Evolutionary conservation across 2,329 filamentous ascomycete genomes (phyloP).

Genomic region (Fusarium torreyae): DNA sequence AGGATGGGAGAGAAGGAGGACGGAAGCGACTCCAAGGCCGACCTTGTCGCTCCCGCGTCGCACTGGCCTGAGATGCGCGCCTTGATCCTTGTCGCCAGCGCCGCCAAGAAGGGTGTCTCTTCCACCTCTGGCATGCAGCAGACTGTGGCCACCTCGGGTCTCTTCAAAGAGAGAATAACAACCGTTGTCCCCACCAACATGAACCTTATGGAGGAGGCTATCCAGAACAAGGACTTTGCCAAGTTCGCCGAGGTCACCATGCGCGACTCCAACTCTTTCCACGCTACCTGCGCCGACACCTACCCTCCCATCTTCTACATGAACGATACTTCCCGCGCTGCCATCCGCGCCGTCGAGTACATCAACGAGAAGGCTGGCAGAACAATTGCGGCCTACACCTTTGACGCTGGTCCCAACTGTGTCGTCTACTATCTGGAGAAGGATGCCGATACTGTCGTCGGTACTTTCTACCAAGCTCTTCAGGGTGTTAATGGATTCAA

Average conservation of each 20-base stretch:
- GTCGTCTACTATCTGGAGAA: constrained; percentile 95
- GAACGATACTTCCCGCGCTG: constrained; percentile 91
- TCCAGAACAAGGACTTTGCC: constrained; percentile 84
- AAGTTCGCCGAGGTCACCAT: constrained; percentile 92
- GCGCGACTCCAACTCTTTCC: constrained; percentile 97
- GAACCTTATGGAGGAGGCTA: constrained; percentile 86
- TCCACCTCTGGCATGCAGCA: constrained; percentile 97
- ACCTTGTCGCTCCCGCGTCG: constrained; percentile 86
- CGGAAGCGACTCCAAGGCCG: constrained; percentile 88
- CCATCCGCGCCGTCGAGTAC: constrained; percentile 88
- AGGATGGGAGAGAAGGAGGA: constrained; percentile 82
- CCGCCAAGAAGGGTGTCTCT: constrained; percentile 95
- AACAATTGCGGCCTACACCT: constrained; percentile 93
- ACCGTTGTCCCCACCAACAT: constrained; percentile 87
- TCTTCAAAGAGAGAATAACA: constrained; percentile 84
- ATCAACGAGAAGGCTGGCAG: constrained; percentile 87
- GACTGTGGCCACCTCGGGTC: constrained; percentile 90
- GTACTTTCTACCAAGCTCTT: constrained; percentile 80
- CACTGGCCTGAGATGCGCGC: constrained; percentile 98
- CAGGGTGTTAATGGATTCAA: constrained; percentile 80
- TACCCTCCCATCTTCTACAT: constrained; percentile 99
- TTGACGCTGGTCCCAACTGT: constrained; percentile 96
- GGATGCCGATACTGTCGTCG: constrained; percentile 80
- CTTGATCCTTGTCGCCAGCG: constrained; percentile 89
- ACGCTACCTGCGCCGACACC: constrained; percentile 94